Evolutionary conservation across 2,329 filamentous ascomycete genomes (phyloP).

Genomic region (Sarocladiaceae sp.): DNA sequence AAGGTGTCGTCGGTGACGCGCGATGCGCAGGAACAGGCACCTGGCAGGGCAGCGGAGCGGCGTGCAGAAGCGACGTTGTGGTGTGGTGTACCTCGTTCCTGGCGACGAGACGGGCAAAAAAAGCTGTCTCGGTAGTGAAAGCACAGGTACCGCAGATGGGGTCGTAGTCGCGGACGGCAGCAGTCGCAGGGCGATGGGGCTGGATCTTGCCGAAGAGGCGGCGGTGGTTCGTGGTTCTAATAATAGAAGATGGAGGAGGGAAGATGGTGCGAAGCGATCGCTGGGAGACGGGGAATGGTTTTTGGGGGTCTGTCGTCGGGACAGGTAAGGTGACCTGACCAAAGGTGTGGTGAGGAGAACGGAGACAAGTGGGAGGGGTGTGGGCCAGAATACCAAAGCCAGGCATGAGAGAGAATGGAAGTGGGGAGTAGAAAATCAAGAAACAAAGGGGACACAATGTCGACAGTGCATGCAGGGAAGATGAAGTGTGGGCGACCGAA

Average conservation of each 20-base stretch:
- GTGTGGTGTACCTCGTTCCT: not conserved
- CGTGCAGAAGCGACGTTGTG: not conserved
- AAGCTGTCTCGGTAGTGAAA: not conserved
- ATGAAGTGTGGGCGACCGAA: too few relatives aligned
- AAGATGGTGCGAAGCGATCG: slow-evolving; percentile 35
- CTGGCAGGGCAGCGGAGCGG: slow-evolving; percentile 6
- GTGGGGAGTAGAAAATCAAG: not conserved
- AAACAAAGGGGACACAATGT: too few relatives aligned
- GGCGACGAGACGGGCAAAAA: not conserved
- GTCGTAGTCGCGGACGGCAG: slow-evolving; percentile 12
- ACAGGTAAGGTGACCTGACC: slow-evolving; percentile 2
- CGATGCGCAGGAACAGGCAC: slow-evolving; percentile 8
- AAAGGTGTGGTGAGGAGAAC: not conserved
- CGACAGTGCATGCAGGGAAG: too few relatives aligned
- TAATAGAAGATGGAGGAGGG: slow-evolving; percentile 35
- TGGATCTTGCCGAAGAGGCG: slow-evolving; percentile 37
- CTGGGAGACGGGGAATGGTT: slow-evolving; percentile 13
- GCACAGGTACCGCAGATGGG: not conserved
- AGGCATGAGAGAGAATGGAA: not conserved
- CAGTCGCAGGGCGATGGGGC: slow-evolving; percentile 35
- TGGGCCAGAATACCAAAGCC: not conserved
- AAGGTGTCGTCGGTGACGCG: not conserved
- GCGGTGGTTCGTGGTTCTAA: slow-evolving; percentile 40
- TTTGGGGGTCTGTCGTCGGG: slow-evolving; percentile 15
- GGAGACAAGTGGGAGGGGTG: not conserved